Percentiles rank a stretch among this genome's conserved stretches.
phyloP scores from a whole-genome alignment of 1,284 basidiomycete species.

The Malassezia yamatoensis region DNA sequence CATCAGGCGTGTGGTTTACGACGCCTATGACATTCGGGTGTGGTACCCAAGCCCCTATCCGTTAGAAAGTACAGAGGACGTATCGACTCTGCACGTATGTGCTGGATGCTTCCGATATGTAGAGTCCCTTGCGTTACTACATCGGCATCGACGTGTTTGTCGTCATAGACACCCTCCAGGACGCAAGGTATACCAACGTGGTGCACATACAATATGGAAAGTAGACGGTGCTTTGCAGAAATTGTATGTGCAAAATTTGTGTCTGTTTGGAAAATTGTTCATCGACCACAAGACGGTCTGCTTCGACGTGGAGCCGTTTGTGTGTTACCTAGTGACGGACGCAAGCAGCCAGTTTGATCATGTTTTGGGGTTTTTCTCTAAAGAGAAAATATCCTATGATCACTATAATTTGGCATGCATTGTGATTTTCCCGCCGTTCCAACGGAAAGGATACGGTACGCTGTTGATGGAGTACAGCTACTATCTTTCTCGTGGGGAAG shows the following conservation, averaged over 20 bases:
- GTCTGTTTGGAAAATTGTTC: conserved; percentile 94
- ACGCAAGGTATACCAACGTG: conserved; percentile 76
- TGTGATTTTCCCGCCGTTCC: conserved; percentile 84
- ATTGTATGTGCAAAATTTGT: conserved; percentile 91
- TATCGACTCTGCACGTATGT: conserved; percentile 56
- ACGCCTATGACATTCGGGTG: conserved; percentile 43
- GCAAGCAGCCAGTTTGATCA: conserved; percentile 63
- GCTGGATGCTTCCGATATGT: conserved; percentile 96
- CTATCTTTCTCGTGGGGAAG: conserved; percentile 68
- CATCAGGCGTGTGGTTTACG: conserved; percentile 35
- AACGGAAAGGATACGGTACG: conserved; percentile 80
- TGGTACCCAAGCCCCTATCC: conserved; percentile 48
- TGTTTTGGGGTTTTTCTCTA: conserved; percentile 89
- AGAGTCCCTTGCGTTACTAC: conserved; percentile 45
- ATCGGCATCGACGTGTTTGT: conserved; percentile 57
- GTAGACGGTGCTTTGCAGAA: conserved; percentile 71
- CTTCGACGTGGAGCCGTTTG: conserved; percentile 63
- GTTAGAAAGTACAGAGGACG: conserved; percentile 23
- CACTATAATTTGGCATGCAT: conserved; percentile 97
- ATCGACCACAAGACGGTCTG: conserved; percentile 96
- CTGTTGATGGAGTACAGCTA: conserved; percentile 98
- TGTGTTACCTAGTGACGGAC: conserved; percentile 88
- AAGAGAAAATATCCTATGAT: conserved; percentile 91
- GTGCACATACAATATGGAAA: conserved; percentile 85
- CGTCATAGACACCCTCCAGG: conserved; percentile 70